Base-by-base conservation (phyloP, 2,329 filamentous ascomycete genomes). In the Chrysosporium keratinophilum region DNA sequence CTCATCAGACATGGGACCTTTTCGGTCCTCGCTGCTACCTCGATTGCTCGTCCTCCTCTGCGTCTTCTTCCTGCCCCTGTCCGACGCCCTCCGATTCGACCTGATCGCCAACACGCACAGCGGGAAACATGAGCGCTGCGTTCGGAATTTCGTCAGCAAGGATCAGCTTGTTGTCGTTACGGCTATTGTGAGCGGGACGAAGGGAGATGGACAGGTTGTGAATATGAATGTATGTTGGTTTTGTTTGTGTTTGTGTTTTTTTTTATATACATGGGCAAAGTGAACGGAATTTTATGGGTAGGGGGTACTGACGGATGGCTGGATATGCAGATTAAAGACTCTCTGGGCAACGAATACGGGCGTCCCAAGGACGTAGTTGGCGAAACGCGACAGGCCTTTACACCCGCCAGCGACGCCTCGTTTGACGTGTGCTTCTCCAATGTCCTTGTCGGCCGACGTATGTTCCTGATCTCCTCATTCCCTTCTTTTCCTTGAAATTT, bases 371-470 rank as follows among this genome's bases (percentile, higher is more conserved):
- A 98, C 66, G 82, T 97, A 57, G 86, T 83, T 14, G 93, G 93
- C 71, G 90, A 96, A 75, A 86, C 87, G 70, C 83, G 91, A 68
- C 90, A 89, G 69, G 88, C 91, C 49, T 98, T 98, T 70, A 97
- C 91, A 46, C 88, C 90, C 37, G 87, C 93, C 69, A 84, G 84
- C 50, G 90, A 97, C 71, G 87, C 88, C 34, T 87, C 88, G 9
- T 96, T 98, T 66, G 91, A 97, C 66, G 88, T 98, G 50, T 98
- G 91, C 78, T 95, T 96, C 68, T 87, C 94, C 72, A 97, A 96
- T 71, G 71, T 83, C 64, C 76, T 89, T 59, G 79, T 80, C 46
- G 78, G 69, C 34, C 66, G 79, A 61, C 74, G 87, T 91, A 80
- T 61, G 84, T 78, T 23, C 40, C 23, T 1, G 23, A n/a, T 42